Evolutionary conservation across 208 protist genomes (phyloP), one percentile per base, ranked within the genome.

Genomic region (Polymyxa betae): DNA sequence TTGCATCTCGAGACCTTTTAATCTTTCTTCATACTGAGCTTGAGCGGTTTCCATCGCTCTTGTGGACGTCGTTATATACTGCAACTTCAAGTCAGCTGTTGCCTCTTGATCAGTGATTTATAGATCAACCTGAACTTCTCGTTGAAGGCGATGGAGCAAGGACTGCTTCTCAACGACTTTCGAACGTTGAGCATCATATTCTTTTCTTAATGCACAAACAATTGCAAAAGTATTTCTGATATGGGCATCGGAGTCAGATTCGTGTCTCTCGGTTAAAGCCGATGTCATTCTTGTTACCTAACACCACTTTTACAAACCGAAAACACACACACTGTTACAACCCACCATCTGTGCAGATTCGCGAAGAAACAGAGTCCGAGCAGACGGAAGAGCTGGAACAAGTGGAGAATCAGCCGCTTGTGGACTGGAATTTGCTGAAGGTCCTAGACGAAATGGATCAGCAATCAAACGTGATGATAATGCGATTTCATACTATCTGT

Each of bases 1-100:
- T 66, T 89, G 49, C 49, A 77, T 60, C 54, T 89, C 54, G 16
- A 89, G 54, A 29, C 88, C 88, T 38, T 60, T 72, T 29, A 89
- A 38, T 32, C 66, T 89, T 32, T 89, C 49, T 38, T 89, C 54
- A n/a, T 77, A 89, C 16, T 89, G n/a, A 20, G 35, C 40, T n/a
- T 82, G 72, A 5, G 72, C 72, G 5, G 5, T 5, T n/a, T 5
- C 5, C 72, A 82, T 82, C n/a, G 72, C 72, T n/a, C 35, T 82
- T 43, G 72, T n/a, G 16, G 72, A 45, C 72, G 72, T 82, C 72
- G 72, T 82, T 35, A 82, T 82, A 43, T 82, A 82, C 72, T 82
- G 72, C 24, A 5, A 60, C 24, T 29, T 60, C 24, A 5, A 29
- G 49, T 60, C 49, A 60, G 49, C 12, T 60, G 5, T n/a, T n/a